Evolutionary conservation across 225 moss, liverwort and hornwort species (phyloP).

Genomic region (Marchantia paleacea): DNA sequence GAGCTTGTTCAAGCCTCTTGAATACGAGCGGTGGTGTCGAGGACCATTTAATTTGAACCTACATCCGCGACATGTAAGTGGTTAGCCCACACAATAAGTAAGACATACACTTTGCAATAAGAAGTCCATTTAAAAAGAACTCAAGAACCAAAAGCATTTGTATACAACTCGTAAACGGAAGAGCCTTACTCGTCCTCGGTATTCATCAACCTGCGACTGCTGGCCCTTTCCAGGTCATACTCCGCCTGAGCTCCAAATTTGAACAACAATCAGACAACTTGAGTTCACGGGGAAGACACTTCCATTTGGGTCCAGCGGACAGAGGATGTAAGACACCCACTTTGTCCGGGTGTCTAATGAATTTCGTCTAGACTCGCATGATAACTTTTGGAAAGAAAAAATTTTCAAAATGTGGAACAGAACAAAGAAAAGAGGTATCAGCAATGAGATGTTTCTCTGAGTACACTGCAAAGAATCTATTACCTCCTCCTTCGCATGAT

Average conservation of each 20-base stretch:
- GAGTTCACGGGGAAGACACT: not conserved
- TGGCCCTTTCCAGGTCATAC: conserved; percentile 30
- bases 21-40: conserved; percentile 45
- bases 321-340: no score
- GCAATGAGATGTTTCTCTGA: not conserved
- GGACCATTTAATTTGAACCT: conserved; percentile 74
- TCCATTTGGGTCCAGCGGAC: not conserved
- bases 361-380: not conserved
- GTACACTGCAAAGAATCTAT: not conserved
- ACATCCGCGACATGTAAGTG: not conserved
- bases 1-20: conserved; percentile 56
- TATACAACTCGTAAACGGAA: not conserved
- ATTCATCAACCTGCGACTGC: conserved; percentile 51
- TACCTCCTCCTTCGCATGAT: conserved; percentile 86
- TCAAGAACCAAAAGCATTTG: not conserved
- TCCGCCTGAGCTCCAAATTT: conserved; percentile 17
- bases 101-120: not conserved
- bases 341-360: no score
- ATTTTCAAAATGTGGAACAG: not conserved
- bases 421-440: not conserved
- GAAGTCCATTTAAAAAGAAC: not conserved
- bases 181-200: conserved; percentile 56
- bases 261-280: not conserved
- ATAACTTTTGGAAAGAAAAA: not conserved
- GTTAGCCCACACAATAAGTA: not conserved